A percentile compares a stretch with the other conserved stretches of the same genome.
These are phyloP conservation scores for Candida boleticola DNA, from an alignment of 805 yeast genomes.

Conservation along the genomic window DNA sequence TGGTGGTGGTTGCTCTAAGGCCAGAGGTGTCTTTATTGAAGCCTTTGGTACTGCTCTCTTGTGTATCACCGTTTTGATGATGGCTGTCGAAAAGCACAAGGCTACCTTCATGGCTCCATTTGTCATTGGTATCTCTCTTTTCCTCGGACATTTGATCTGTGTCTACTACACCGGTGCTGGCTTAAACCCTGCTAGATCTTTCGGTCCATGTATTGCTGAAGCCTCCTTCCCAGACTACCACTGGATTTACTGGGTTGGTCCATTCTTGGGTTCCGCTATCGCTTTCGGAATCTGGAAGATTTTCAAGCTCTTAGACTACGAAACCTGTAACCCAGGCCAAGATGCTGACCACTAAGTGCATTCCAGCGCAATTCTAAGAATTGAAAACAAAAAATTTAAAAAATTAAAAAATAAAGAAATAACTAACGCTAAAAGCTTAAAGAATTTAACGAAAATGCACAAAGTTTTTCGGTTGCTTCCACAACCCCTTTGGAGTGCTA, in stretches of 20 bases:
- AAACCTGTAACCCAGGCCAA: slow-evolving; percentile 68
- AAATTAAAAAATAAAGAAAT: neutral
- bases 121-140: slow-evolving; percentile 77
- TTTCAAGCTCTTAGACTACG: slow-evolving; percentile 64
- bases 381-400: neutral
- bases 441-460: too few relatives aligned
- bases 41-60: slow-evolving; percentile 74
- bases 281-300: slow-evolving; percentile 68
- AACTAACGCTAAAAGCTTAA: too few relatives aligned
- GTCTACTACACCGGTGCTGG: slow-evolving; percentile 90
- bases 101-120: slow-evolving; percentile 79
- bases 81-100: slow-evolving; percentile 80
- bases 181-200: slow-evolving; percentile 84
- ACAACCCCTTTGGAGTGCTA: too few relatives aligned
- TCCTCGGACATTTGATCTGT: slow-evolving; percentile 77
- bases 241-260: slow-evolving; percentile 95
- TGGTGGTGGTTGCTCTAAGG: slow-evolving; percentile 68
- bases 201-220: slow-evolving; percentile 80
- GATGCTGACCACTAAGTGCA: slow-evolving; percentile 46
- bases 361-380: neutral
- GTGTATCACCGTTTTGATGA: slow-evolving; percentile 73
- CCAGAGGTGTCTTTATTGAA: slow-evolving; percentile 79
- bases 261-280: slow-evolving; percentile 66
- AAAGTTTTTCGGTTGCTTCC: too few relatives aligned
- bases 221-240: slow-evolving; percentile 74